These are phyloP conservation scores for Sanguinoderma infundibulare DNA, from an alignment of 1,284 basidiomycete species.

Conservation along the genomic window DNA sequence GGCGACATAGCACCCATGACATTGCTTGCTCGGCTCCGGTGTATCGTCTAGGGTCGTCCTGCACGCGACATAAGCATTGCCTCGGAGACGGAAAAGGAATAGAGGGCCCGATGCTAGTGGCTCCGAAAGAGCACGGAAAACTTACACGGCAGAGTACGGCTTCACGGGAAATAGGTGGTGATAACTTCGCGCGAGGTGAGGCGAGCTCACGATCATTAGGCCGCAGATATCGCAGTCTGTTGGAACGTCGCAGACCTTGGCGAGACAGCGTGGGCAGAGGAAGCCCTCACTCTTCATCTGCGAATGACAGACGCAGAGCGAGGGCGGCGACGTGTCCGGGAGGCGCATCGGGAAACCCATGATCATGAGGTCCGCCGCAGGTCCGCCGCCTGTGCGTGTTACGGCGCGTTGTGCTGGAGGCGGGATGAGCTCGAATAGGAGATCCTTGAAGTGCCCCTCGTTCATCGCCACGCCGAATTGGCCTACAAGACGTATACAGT, in stretches of 20 bases:
- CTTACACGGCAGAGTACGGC: constrained; percentile 81
- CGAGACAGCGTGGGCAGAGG: constrained; percentile 91
- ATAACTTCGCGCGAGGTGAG: constrained; percentile 95
- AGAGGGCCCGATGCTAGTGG: background rate
- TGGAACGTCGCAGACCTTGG: constrained; percentile 96
- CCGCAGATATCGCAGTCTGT: constrained; percentile 98
- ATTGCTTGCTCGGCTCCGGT: constrained; percentile 44
- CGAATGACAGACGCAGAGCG: constrained; percentile 93
- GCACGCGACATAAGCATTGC: constrained; percentile 7
- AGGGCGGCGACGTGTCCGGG: constrained; percentile 81
- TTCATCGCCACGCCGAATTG: constrained; percentile 95
- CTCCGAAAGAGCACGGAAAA: constrained; percentile 25
- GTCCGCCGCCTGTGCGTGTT: constrained; percentile 52
- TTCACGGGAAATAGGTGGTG: constrained; percentile 93
- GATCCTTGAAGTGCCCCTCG: constrained; percentile 95
- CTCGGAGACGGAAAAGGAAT: constrained; percentile 4
- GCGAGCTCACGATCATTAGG: constrained; percentile 96
- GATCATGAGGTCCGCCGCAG: constrained; percentile 91
- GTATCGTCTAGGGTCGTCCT: constrained; percentile 47
- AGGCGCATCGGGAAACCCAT: constrained; percentile 98
- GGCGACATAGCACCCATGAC: constrained; percentile 73
- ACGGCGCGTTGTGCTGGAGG: constrained; percentile 85
- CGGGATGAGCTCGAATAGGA: constrained; percentile 94
- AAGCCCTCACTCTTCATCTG: constrained; percentile 91
- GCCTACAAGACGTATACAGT: constrained; percentile 48